Conservation (phyloP, 148 eudicot genomes). For the Fagopyrum esculentum region DNA sequence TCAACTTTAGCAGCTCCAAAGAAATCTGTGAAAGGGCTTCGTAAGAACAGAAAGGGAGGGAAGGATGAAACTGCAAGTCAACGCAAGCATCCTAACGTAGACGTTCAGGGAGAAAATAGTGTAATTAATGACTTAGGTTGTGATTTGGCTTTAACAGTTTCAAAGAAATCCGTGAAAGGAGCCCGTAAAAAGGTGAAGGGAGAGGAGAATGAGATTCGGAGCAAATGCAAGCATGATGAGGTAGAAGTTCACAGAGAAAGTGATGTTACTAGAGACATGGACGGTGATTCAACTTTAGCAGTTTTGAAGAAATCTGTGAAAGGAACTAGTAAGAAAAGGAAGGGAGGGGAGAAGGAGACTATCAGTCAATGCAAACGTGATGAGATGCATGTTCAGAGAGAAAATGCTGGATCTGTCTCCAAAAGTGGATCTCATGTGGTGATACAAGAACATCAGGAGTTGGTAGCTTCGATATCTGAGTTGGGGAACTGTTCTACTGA, state of each 20-base stretch:
- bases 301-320: no score
- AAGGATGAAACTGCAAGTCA: background rate
- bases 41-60: slow-evolving; percentile 11
- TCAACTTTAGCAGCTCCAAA: slow-evolving; percentile 11
- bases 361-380: background rate
- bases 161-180: no score
- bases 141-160: no score
- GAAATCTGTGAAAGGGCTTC: slow-evolving; percentile 7
- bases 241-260: no score
- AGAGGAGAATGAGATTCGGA: no score
- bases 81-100: background rate
- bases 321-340: no score
- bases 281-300: no score
- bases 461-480: background rate
- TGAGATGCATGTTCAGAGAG: background rate
- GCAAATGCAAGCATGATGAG: no score
- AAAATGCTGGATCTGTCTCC: background rate
- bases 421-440: background rate
- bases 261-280: no score
- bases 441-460: background rate
- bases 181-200: no score
- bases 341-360: no score
- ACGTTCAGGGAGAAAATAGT: background rate
- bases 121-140: background rate
- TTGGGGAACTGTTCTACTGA: background rate